These are phyloP conservation scores for Medicago arabica DNA, from an alignment of 306 rosid genomes.

Conservation along the genomic window DNA sequence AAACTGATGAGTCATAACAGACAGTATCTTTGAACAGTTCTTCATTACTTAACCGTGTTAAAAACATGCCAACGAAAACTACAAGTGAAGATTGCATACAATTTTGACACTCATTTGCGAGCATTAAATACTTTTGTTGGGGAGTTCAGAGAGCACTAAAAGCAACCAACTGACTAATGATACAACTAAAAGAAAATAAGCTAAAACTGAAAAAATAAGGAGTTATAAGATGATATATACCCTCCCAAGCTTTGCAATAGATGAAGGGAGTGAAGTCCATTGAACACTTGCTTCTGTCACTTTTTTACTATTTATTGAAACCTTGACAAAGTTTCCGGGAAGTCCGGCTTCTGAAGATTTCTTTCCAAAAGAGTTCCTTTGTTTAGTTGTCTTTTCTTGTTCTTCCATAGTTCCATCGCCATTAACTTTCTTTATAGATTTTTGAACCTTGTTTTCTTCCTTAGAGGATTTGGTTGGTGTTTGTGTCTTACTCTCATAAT, in stretches of 20 bases:
- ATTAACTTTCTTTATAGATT: slow-evolving; percentile 57
- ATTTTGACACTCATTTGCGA: not conserved
- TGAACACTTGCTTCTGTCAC: slow-evolving; percentile 76
- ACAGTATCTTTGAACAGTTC: no score
- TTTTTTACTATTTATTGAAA: slow-evolving; percentile 66
- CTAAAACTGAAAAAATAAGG: slow-evolving; percentile 22
- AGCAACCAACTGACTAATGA: not conserved
- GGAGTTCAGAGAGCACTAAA: not conserved
- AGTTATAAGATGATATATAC: slow-evolving; percentile 47
- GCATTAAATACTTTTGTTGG: no score
- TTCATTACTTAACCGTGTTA: no score
- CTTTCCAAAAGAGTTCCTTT: slow-evolving; percentile 60
- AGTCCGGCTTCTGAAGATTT: slow-evolving; percentile 72
- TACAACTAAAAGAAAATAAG: slow-evolving; percentile 7
- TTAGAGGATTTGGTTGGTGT: slow-evolving; percentile 53
- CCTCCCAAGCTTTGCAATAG: slow-evolving; percentile 95
- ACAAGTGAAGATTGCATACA: no score
- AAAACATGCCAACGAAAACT: no score
- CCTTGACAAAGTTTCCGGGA: slow-evolving; percentile 77
- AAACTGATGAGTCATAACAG: no score
- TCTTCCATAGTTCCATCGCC: slow-evolving; percentile 65
- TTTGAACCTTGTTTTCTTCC: slow-evolving; percentile 68
- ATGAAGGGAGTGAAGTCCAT: slow-evolving; percentile 87
- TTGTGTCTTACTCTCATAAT: slow-evolving; percentile 64
- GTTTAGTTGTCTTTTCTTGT: slow-evolving; percentile 64